phyloP scores from a whole-genome alignment of 352 stramenopile species.

The Phytophthora citricola region DNA sequence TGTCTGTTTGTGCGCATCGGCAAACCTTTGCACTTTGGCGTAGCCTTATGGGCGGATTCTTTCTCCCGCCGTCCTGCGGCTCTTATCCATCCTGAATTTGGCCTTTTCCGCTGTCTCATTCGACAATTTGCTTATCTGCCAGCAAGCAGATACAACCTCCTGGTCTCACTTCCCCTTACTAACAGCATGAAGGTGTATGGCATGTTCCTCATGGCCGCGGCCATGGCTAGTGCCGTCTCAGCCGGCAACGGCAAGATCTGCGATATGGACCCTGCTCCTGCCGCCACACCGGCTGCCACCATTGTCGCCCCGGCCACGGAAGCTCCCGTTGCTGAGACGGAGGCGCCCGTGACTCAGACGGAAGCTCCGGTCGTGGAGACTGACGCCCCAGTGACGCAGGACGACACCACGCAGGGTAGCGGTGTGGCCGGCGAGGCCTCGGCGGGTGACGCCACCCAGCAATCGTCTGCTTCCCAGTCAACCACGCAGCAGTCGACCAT shows the following conservation, averaged over 20 bases:
- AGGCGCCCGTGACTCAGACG: not conserved
- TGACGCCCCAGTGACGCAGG: constrained; percentile 16
- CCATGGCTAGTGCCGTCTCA: constrained; percentile 33
- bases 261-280: constrained; percentile 37
- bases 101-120: constrained; percentile 25
- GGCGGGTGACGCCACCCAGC: constrained; percentile 16
- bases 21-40: constrained; percentile 5
- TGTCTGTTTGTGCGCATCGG: constrained; percentile 17
- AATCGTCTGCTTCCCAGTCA: not conserved
- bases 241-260: constrained; percentile 33
- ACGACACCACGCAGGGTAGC: constrained; percentile 12
- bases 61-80: constrained; percentile 16
- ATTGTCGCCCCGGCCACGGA: constrained; percentile 1
- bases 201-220: constrained; percentile 36
- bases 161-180: constrained; percentile 1
- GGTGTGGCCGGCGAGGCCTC: constrained; percentile 20
- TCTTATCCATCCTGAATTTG: constrained; percentile 23
- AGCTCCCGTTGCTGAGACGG: constrained; percentile 5
- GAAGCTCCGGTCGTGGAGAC: not conserved
- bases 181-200: constrained; percentile 45
- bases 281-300: constrained; percentile 1
- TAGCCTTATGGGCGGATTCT: constrained; percentile 20
- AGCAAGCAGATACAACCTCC: constrained; percentile 32
- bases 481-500: constrained; percentile 30
- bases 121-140: constrained; percentile 27